phyloP scores from a whole-genome alignment of 139 green algal genomes.

The Marvania coccoides region DNA sequence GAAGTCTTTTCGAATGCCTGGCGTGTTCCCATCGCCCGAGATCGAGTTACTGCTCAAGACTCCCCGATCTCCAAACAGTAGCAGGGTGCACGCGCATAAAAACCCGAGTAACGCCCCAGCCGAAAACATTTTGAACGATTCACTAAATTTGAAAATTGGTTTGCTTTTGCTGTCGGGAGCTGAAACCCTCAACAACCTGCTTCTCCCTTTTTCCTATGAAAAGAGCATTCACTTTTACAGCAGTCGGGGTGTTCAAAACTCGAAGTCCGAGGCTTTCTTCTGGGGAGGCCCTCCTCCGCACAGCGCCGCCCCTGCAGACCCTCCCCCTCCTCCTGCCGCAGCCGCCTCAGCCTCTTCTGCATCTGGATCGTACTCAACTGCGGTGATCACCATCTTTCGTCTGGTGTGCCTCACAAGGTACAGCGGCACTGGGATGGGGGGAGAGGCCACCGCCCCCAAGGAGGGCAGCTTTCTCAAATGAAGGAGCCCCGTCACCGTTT shows the following conservation, averaged over 20 bases:
- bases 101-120: neutral
- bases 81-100: neutral
- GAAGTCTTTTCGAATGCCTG: neutral
- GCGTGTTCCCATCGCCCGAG: neutral
- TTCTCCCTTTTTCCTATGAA: too few species aligned
- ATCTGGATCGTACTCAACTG: constrained; percentile 56
- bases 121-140: neutral
- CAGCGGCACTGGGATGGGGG: constrained; percentile 29
- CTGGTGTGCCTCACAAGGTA: constrained; percentile 57
- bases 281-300: neutral
- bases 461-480: constrained; percentile 44
- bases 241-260: too few species aligned
- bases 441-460: constrained; percentile 31
- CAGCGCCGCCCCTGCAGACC: neutral
- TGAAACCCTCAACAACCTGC: too few species aligned
- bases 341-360: constrained; percentile 31
- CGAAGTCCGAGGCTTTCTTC: neutral
- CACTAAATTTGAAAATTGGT: too few species aligned
- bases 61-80: neutral
- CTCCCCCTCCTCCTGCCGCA: neutral
- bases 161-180: too few species aligned
- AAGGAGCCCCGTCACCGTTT: constrained; percentile 45
- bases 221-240: too few species aligned
- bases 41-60: neutral
- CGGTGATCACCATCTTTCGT: constrained; percentile 39